Evolutionary conservation across 2,329 filamentous ascomycete genomes (phyloP).

Genomic region (Aspergillus sp.): DNA sequence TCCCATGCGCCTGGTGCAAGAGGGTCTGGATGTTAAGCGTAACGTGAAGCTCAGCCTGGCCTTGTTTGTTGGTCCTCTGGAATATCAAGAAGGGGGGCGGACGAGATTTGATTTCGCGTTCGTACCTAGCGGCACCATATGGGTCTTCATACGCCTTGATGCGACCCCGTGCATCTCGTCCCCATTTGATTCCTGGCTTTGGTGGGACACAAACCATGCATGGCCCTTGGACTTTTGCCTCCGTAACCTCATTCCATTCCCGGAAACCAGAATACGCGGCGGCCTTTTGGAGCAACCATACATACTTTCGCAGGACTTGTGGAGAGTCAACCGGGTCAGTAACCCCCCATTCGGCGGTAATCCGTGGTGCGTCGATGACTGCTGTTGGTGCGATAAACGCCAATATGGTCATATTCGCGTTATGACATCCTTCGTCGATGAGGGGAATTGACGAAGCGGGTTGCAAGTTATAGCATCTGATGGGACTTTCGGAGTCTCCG

Average conservation of each 20-base stretch:
- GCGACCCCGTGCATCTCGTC: slow-evolving; percentile 24
- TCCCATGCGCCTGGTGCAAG: slow-evolving; percentile 35
- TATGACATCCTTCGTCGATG: slow-evolving; percentile 25
- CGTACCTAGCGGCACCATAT: slow-evolving; percentile 50
- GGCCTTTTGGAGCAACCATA: slow-evolving; percentile 35
- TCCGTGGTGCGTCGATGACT: slow-evolving; percentile 16
- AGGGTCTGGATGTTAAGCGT: slow-evolving; percentile 40
- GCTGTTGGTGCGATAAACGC: slow-evolving; percentile 24
- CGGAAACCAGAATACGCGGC: slow-evolving; percentile 24
- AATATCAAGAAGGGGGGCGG: slow-evolving; percentile 46
- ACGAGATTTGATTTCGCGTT: slow-evolving; percentile 51
- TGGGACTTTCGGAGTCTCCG: slow-evolving; percentile 15
- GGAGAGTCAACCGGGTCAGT: slow-evolving; percentile 27
- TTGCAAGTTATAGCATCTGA: slow-evolving; percentile 23
- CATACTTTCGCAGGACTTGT: slow-evolving; percentile 24
- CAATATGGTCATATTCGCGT: slow-evolving; percentile 33
- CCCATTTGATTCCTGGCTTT: slow-evolving; percentile 36
- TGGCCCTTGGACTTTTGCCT: not conserved
- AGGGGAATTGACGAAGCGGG: slow-evolving; percentile 15
- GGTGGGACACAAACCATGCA: slow-evolving; percentile 34
- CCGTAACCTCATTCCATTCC: slow-evolving; percentile 28
- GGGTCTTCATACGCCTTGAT: slow-evolving; percentile 53
- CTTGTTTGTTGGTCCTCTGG: slow-evolving; percentile 28
- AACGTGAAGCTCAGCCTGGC: slow-evolving; percentile 38
- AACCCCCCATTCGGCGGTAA: slow-evolving; percentile 26